Percentiles rank a stretch among this genome's conserved stretches.
Conservation (phyloP, 129 eudicot genomes). For the Lonicera japonica region DNA sequence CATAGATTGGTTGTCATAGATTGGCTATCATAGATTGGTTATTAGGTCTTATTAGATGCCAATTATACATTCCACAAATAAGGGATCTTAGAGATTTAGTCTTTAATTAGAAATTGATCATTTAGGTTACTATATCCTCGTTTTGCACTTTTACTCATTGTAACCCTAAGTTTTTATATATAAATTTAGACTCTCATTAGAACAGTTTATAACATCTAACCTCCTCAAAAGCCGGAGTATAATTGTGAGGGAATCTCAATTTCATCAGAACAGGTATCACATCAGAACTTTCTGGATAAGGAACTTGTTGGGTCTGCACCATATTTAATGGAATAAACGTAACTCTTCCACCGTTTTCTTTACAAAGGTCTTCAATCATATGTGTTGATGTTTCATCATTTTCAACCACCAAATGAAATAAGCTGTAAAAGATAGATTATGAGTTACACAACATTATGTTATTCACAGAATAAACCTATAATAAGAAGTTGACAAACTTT, state of each 20-base stretch:
- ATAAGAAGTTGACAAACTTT: not conserved
- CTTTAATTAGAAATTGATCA: too few relatives aligned
- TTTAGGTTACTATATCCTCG: too few relatives aligned
- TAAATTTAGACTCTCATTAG: too few relatives aligned
- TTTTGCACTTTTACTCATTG: too few relatives aligned
- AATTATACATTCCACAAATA: too few relatives aligned
- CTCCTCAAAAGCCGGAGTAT: too few relatives aligned
- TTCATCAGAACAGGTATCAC: conserved; percentile 43
- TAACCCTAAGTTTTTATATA: too few relatives aligned
- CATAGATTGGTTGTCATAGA: too few relatives aligned
- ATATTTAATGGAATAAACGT: conserved; percentile 51
- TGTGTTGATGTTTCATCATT: conserved; percentile 42
- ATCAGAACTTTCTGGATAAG: conserved; percentile 38
- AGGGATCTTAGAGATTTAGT: too few relatives aligned
- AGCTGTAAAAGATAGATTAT: conserved; percentile 23
- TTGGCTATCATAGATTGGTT: too few relatives aligned
- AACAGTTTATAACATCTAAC: too few relatives aligned
- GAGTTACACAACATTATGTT: not conserved
- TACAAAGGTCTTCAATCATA: conserved; percentile 38
- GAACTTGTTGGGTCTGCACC: conserved; percentile 32
- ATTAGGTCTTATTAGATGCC: too few relatives aligned
- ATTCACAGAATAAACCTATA: not conserved
- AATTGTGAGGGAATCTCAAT: conserved; percentile 26
- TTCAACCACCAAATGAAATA: conserved; percentile 54
- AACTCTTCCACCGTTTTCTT: conserved; percentile 41